A percentile compares a stretch with the other conserved stretches of the same genome.
Evolutionary conservation across 2,329 filamentous ascomycete species (phyloP).

Genomic region (Ascochyta koolunga): DNA sequence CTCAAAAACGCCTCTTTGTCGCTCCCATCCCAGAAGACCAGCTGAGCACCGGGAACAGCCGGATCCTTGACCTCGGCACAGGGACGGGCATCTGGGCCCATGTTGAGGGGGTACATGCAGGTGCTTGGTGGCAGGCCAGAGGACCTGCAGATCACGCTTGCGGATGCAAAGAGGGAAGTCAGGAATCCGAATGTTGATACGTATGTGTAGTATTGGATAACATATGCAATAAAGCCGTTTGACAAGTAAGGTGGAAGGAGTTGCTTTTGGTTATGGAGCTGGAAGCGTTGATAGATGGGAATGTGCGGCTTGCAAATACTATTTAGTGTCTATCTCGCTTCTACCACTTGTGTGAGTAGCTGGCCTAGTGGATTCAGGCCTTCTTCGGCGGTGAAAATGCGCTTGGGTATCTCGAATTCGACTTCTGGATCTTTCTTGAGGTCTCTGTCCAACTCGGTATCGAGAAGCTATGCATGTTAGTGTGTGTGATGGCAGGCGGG

Average conservation of each 20-base stretch:
- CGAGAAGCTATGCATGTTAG: slow-evolving; percentile 67
- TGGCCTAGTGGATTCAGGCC: slow-evolving; percentile 39
- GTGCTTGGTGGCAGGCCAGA: slow-evolving; percentile 15
- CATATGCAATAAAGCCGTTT: slow-evolving; percentile 20
- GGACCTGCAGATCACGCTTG: slow-evolving; percentile 26
- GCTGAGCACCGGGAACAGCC: slow-evolving; percentile 35
- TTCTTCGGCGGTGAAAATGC: slow-evolving; percentile 65
- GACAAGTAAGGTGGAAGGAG: not conserved
- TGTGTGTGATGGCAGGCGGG: not conserved
- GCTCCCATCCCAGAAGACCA: slow-evolving; percentile 21
- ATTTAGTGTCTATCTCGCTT: slow-evolving; percentile 26
- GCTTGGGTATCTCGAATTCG: slow-evolving; percentile 92
- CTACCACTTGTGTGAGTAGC: slow-evolving; percentile 41
- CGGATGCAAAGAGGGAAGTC: slow-evolving; percentile 27
- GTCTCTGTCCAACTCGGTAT: slow-evolving; percentile 81
- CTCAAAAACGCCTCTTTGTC: slow-evolving; percentile 24
- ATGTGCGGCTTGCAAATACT: not conserved
- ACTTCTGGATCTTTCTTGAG: slow-evolving; percentile 86
- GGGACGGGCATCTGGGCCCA: slow-evolving; percentile 33
- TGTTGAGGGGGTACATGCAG: slow-evolving; percentile 32
- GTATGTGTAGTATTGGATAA: slow-evolving; percentile 32
- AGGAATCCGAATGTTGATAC: slow-evolving; percentile 30
- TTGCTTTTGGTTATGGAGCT: not conserved
- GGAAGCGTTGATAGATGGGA: not conserved
- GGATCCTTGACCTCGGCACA: slow-evolving; percentile 30